Evolutionary conservation across 768 basidiomycete species (phyloP), one percentile per base, ranked within the genome.

Genomic region (Boletus vermiculosoides): DNA sequence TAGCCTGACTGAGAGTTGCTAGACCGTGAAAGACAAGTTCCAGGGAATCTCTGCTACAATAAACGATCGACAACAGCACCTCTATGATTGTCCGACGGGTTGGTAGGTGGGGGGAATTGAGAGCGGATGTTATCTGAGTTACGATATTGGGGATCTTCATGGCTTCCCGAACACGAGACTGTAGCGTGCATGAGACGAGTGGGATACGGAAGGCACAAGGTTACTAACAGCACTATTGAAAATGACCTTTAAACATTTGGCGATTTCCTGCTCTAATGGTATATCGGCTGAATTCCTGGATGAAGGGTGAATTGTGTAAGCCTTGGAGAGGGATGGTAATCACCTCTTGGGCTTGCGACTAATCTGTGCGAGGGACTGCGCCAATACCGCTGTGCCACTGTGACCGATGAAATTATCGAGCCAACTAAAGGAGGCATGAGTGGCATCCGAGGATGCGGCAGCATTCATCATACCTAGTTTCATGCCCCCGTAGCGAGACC

Each of bases 361-460:
- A 46, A 93, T 80, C 64, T 86, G 88, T 61, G 82, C 80, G 10
- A 97, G 79, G 0, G 83, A 83, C 71, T 90, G 89, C 20, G 87
- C 88, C 49, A 96, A 79, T 23, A 94, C 94, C 52, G 90, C 86
- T 10, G 87, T 86, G n/a, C 94, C 94, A 63, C 85, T 88, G 42
- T 90, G 78, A 44, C 76, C 70, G 53, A 95, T 77, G 66, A 95
- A 95, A 46, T 80, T 77, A 45, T 81, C 79, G 65, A 92, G 86
- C 93, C 93, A 95, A 56, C 90, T 94, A 60, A 15, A 56, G 51
- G 48, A 30, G 55, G 50, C 22, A 53, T 71, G 45, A 72, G 71
- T 47, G 42, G 28, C n/a, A 40, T 45, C 2, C 23, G 34, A 50
- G 49, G n/a, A 49, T 16, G 37, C 15, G 41, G 45, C 16, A 16